phyloP scores from a whole-genome alignment of 2,329 filamentous ascomycete genomes.

The Parastagonospora nodorum region DNA sequence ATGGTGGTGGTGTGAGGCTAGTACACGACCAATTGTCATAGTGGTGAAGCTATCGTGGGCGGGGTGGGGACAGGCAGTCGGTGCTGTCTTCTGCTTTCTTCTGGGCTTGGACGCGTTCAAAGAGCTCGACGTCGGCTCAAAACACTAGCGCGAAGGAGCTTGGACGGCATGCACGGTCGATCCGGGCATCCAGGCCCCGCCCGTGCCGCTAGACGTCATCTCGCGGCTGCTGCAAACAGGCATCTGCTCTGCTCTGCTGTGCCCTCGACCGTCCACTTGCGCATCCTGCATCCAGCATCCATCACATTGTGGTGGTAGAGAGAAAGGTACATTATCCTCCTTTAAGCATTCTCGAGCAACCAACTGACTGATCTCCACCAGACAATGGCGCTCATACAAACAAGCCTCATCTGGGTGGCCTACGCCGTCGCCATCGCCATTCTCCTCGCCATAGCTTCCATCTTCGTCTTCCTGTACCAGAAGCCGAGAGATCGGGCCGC shows the following conservation, averaged over 20 bases:
- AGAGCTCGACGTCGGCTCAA: constrained; percentile 13
- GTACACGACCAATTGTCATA: constrained; percentile 22
- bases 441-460: constrained; percentile 74
- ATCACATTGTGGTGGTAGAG: background rate
- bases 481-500: constrained; percentile 83
- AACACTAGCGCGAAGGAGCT: constrained; percentile 11
- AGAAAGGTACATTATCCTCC: background rate
- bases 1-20: constrained; percentile 54
- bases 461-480: constrained; percentile 93
- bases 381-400: constrained; percentile 74
- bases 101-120: constrained; percentile 23
- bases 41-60: background rate
- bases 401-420: constrained; percentile 90
- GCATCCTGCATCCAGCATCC: constrained; percentile 1
- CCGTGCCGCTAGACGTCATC: too few relatives aligned
- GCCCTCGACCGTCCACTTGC: background rate
- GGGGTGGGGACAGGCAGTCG: constrained; percentile 7
- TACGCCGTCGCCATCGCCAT: constrained; percentile 83
- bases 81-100: constrained; percentile 7
- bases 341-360: too few relatives aligned
- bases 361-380: background rate
- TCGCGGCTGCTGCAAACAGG: background rate
- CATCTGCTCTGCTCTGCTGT: too few relatives aligned
- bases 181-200: too few relatives aligned
- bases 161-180: background rate